Evolutionary conservation across 2,329 filamentous ascomycete genomes (phyloP), one percentile per base, ranked within the genome.

Genomic region (Sarocladium strictum): DNA sequence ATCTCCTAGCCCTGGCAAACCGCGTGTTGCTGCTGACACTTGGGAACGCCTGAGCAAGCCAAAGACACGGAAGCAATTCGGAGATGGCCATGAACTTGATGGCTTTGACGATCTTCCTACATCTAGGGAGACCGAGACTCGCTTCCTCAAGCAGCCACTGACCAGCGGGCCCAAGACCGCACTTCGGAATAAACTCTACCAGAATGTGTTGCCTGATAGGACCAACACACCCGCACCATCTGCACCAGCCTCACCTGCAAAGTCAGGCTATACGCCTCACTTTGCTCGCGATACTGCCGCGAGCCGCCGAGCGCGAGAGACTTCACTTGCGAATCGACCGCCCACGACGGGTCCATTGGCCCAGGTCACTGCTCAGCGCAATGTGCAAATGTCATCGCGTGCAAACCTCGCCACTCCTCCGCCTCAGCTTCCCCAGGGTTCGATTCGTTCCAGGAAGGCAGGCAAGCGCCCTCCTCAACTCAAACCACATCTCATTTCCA

Each of bases 31-130:
- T 69, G 79, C 78, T 47, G 77, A 77, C 37, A 71, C 72, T 4
- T 81, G 77, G 75, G 83, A 87, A 60, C 85, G 87, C 47, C 72
- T 96, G 56, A 92, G 82, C 58, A 88, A 86, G 67, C 90, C 90
- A 2, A 71, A 69, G 62, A 68, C 69, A 52, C 71, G 70, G 60
- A 71, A 69, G 58, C 66, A 70, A 78, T 99, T 95, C 72, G 94
- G 94, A 12, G 90, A 97, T 68, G 94, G 94, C 15, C 88, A 87
- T 57, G 94, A 99, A 69, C 78, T 99, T 32, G 93, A 97, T 61
- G 85, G 81, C 2, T 97, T 99, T 67, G 94, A 99, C 67, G 94
- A 99, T 69, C 75, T 99, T 55, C 93, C 93, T 1, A 97, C 92
- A 0, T 97, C 92, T 15, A 84, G 80, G 12, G 83, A 87, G 57